phyloP scores from a whole-genome alignment of 305 asterid species.

The Rubia balearica region DNA sequence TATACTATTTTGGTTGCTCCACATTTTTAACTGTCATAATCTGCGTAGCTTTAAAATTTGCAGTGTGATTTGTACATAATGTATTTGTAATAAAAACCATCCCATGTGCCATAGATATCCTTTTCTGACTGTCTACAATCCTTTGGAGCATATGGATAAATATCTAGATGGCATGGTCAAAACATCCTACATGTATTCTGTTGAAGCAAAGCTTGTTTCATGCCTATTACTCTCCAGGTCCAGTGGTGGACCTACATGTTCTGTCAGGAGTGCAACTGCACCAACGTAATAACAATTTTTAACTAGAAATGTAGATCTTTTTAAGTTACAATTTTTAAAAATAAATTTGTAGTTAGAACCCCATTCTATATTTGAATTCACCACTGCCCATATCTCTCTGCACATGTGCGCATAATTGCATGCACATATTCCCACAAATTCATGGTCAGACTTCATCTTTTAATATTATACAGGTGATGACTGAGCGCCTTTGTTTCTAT shows the following conservation, averaged over 20 bases:
- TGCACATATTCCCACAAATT: neutral
- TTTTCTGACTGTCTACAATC: neutral
- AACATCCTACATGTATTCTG: neutral
- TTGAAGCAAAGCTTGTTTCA: neutral
- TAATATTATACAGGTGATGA: conserved; percentile 5
- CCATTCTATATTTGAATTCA: neutral
- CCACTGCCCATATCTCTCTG: neutral
- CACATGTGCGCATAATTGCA: neutral
- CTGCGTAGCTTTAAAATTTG: neutral
- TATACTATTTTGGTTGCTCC: neutral
- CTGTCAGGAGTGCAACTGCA: neutral
- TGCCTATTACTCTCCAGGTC: neutral
- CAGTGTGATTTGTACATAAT: neutral
- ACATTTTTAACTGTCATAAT: neutral
- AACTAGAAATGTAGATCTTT: too few species aligned
- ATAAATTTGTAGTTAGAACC: neutral
- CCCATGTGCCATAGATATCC: neutral
- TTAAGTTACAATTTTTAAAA: too few species aligned
- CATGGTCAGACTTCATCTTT: neutral
- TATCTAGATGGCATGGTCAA: neutral
- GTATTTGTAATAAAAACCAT: neutral
- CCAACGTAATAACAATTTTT: too few species aligned
- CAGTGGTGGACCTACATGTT: neutral
- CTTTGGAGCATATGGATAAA: neutral
- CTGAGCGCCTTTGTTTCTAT: neutral